Conservation (phyloP, 495 filamentous ascomycete species). For the Achaetomiella virescens region DNA sequence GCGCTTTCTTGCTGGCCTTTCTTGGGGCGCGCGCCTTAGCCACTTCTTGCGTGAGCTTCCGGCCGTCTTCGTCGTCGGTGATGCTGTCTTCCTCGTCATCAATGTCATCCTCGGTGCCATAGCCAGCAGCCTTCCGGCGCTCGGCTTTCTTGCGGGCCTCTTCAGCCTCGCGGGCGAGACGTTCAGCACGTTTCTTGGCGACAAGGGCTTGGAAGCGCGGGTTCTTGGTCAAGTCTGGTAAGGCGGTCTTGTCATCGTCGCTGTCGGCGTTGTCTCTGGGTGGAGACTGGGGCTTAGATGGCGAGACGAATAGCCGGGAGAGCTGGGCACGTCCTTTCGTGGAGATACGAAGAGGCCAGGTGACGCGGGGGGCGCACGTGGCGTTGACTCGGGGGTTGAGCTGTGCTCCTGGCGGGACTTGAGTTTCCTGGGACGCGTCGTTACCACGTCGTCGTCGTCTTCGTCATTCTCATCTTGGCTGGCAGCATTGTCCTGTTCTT, state of each 20-base stretch:
- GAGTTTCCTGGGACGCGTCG: constrained; percentile 27
- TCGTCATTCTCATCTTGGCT: constrained; percentile 22
- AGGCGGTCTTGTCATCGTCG: constrained; percentile 42
- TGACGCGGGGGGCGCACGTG: constrained; percentile 20
- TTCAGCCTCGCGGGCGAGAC: constrained; percentile 56
- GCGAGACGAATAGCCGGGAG: constrained; percentile 40
- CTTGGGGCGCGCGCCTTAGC: constrained; percentile 55
- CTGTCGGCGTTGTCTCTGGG: constrained; percentile 33
- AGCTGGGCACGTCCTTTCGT: constrained; percentile 16
- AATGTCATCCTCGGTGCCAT: constrained; percentile 25
- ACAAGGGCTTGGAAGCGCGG: constrained; percentile 61
- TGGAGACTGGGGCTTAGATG: constrained; percentile 22
- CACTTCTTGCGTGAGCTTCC: constrained; percentile 53
- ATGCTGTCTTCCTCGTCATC: constrained; percentile 48
- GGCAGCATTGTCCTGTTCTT: constrained; percentile 17
- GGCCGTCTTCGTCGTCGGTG: constrained; percentile 50
- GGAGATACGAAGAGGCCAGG: constrained; percentile 38
- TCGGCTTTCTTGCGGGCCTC: constrained; percentile 46
- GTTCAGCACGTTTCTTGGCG: constrained; percentile 62
- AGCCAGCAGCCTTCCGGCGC: constrained; percentile 31
- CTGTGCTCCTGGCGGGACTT: constrained; percentile 30
- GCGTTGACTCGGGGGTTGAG: constrained; percentile 27
- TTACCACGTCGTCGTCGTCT: constrained; percentile 26
- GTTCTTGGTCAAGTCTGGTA: constrained; percentile 40
- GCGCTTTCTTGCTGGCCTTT: constrained; percentile 89